Conservation (phyloP, 202 grass and related monocot species). For the Panicum virgatum region DNA sequence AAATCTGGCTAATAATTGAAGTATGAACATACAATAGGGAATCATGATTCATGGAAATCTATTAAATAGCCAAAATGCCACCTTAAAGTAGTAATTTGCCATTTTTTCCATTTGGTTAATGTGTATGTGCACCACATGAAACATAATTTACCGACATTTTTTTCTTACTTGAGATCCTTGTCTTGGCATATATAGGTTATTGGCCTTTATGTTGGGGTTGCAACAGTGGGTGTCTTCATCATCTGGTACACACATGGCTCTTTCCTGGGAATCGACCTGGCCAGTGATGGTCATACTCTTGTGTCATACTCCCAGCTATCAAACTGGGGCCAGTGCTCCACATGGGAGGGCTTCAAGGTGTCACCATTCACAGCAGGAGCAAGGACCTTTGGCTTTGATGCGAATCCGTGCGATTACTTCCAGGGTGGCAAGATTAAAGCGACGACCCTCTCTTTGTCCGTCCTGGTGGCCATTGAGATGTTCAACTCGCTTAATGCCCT, state of each 20-base stretch:
- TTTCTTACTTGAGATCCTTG: conserved; percentile 15
- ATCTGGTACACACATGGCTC: conserved; percentile 96
- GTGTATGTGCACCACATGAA: neutral
- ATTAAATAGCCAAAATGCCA: neutral
- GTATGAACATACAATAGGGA: neutral
- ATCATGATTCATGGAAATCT: neutral
- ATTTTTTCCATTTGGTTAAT: neutral
- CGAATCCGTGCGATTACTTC: conserved; percentile 90
- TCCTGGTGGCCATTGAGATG: conserved; percentile 96
- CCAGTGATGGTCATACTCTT: conserved; percentile 85
- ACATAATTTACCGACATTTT: neutral
- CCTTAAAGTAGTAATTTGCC: neutral
- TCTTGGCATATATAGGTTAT: conserved; percentile 67
- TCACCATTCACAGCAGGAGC: conserved; percentile 76
- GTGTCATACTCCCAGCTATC: conserved; percentile 88
- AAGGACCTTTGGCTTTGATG: conserved; percentile 55
- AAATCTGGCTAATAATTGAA: conserved; percentile 2
- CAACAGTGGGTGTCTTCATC: conserved; percentile 90
- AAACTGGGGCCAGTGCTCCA: conserved; percentile 85
- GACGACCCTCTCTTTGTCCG: conserved; percentile 83
- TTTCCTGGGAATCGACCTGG: conserved; percentile 89
- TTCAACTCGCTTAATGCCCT: conserved; percentile 98
- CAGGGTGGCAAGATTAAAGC: conserved; percentile 91
- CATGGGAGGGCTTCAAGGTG: conserved; percentile 81
- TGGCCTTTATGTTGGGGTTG: conserved; percentile 88